Evolutionary conservation across 768 basidiomycete genomes (phyloP), one percentile per base, ranked within the genome.

Genomic region (Pholiota conissans): DNA sequence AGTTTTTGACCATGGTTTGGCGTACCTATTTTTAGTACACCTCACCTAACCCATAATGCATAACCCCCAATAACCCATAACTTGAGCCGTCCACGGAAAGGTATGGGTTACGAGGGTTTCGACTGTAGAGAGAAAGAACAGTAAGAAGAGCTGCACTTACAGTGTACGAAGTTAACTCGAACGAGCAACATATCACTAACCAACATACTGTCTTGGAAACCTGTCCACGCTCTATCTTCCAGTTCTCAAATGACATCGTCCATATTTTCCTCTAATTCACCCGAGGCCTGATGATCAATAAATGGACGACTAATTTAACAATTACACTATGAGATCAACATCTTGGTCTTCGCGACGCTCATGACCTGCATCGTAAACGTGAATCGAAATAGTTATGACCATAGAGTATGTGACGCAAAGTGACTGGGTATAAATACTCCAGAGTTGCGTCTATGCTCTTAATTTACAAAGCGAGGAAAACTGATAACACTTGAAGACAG

Each of bases 101-200:
- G 57, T 58, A 58, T 58, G 57, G 57, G 51, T 53, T 53, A 58
- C 14, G 40, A 53, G 26, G 42, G 51, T 40, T 47, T 47, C 34
- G 42, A 58, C 57, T 53, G 52, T 58, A 59, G 10, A 16, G n/a
- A n/a, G n/a, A n/a, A n/a, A n/a, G n/a, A n/a, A n/a, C n/a, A n/a
- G n/a, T n/a, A n/a, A n/a, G n/a, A n/a, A n/a, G n/a, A n/a, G n/a
- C n/a, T n/a, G n/a, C n/a, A n/a, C n/a, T n/a, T n/a, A n/a, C n/a
- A n/a, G n/a, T n/a, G n/a, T n/a, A n/a, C n/a, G n/a, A n/a, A n/a
- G n/a, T n/a, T n/a, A n/a, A n/a, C n/a, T n/a, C n/a, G n/a, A n/a
- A n/a, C n/a, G n/a, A n/a, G n/a, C n/a, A n/a, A n/a, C n/a, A n/a
- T n/a, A n/a, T n/a, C n/a, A n/a, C n/a, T n/a, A n/a, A n/a, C n/a